A percentile compares a stretch with the other conserved stretches of the same genome.
These are phyloP conservation scores for Claviceps sp. DNA, from an alignment of 2,329 filamentous ascomycete genomes.

Conservation along the genomic window DNA sequence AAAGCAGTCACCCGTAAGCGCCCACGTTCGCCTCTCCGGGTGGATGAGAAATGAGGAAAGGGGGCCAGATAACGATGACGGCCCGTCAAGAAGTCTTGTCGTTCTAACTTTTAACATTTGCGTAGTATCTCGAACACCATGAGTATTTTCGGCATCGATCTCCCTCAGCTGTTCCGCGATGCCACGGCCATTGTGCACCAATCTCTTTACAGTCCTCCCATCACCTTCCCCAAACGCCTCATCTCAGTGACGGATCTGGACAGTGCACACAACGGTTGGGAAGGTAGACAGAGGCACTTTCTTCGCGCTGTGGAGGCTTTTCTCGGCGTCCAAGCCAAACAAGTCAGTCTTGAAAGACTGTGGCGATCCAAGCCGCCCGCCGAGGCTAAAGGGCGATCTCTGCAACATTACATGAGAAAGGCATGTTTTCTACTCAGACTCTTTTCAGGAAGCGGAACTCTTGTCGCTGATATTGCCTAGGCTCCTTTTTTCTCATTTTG, in stretches of 20 bases:
- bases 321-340: conserved; percentile 9
- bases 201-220: background rate
- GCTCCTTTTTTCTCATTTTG: conserved; percentile 18
- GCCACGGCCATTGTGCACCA: conserved; percentile 8
- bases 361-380: conserved; percentile 13
- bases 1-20: conserved; percentile 12
- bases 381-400: conserved; percentile 9
- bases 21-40: background rate
- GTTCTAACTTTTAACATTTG: background rate
- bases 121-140: conserved; percentile 10
- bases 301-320: conserved; percentile 13
- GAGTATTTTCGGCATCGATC: conserved; percentile 13
- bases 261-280: conserved; percentile 1
- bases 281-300: conserved; percentile 11
- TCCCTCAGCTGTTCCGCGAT: conserved; percentile 13
- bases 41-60: background rate
- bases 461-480: conserved; percentile 7
- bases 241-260: conserved; percentile 16
- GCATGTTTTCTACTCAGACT: conserved; percentile 13
- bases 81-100: too few relatives aligned
- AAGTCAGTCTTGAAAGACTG: conserved; percentile 7
- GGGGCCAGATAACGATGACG: background rate
- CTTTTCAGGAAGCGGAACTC: too few relatives aligned
- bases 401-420: conserved; percentile 17
- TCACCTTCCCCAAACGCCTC: conserved; percentile 9